phyloP scores from a whole-genome alignment of 140 eudicot genomes.

The Flaveria floridana region DNA sequence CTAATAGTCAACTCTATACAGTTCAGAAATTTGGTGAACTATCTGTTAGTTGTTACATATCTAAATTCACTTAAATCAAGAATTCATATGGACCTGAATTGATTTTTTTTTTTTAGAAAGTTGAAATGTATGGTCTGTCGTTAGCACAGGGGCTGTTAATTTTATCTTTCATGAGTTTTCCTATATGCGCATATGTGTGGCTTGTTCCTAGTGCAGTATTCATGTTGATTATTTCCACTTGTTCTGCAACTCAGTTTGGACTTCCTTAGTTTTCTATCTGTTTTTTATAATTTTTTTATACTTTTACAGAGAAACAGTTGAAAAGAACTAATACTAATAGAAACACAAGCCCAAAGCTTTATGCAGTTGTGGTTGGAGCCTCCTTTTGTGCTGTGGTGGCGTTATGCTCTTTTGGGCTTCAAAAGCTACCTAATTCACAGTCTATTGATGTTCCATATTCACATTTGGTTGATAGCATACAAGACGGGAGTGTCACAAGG shows the following conservation, averaged over 20 bases:
- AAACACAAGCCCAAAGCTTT: constrained; percentile 18
- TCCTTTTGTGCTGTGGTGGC: constrained; percentile 29
- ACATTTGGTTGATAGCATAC: constrained; percentile 32
- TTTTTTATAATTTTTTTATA: not conserved
- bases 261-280: not conserved
- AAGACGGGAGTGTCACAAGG: constrained; percentile 38
- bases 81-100: not conserved
- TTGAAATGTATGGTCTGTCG: not conserved
- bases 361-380: constrained; percentile 34
- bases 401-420: constrained; percentile 34
- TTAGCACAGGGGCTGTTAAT: too few relatives aligned
- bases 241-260: not conserved
- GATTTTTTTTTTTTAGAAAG: not conserved
- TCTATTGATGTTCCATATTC: constrained; percentile 40
- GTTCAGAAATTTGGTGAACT: not conserved
- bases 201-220: not conserved
- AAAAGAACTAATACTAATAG: constrained; percentile 16
- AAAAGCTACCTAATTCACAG: constrained; percentile 24
- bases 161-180: not conserved
- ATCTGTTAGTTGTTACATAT: not conserved
- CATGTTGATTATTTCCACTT: not conserved
- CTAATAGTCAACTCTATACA: not conserved
- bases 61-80: not conserved
- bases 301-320: constrained; percentile 25
- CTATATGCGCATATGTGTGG: not conserved